Conservation (phyloP, 768 basidiomycete species). For the Naematelia aurantialba region DNA sequence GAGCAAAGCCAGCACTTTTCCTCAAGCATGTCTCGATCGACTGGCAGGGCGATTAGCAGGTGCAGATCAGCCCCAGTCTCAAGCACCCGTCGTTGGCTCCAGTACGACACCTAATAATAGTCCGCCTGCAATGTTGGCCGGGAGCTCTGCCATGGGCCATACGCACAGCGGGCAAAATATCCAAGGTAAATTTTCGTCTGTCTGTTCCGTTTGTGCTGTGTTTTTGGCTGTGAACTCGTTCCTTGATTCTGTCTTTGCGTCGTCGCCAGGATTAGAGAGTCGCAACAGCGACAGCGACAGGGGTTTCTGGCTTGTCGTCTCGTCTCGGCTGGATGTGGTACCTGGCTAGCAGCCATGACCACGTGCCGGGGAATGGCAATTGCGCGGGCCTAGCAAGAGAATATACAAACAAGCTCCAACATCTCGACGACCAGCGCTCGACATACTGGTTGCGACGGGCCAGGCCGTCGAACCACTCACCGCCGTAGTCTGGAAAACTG, state of each 20-base stretch:
- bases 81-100: slow-evolving; percentile 13
- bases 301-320: background rate
- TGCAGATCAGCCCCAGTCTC: slow-evolving; percentile 4
- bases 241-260: background rate
- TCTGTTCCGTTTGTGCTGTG: background rate
- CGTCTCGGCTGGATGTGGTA: too few species aligned
- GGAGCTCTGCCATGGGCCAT: background rate
- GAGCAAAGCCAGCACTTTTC: slow-evolving; percentile 86
- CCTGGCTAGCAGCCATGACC: too few species aligned
- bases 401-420: background rate
- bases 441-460: background rate
- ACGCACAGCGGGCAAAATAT: background rate
- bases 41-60: slow-evolving; percentile 49
- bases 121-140: slow-evolving; percentile 1
- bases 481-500: background rate
- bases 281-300: too few species aligned
- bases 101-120: slow-evolving; percentile 1
- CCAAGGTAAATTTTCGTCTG: slow-evolving; percentile 16
- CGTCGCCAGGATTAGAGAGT: too few species aligned
- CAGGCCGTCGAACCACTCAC: background rate
- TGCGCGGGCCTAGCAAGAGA: background rate
- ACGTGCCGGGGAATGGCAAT: too few species aligned
- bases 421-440: background rate
- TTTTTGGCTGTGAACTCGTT: too few species aligned
- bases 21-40: slow-evolving; percentile 66